These are phyloP conservation scores for Condylostoma magnum DNA, from an alignment of 169 alveolate species.

Conservation along the genomic window DNA sequence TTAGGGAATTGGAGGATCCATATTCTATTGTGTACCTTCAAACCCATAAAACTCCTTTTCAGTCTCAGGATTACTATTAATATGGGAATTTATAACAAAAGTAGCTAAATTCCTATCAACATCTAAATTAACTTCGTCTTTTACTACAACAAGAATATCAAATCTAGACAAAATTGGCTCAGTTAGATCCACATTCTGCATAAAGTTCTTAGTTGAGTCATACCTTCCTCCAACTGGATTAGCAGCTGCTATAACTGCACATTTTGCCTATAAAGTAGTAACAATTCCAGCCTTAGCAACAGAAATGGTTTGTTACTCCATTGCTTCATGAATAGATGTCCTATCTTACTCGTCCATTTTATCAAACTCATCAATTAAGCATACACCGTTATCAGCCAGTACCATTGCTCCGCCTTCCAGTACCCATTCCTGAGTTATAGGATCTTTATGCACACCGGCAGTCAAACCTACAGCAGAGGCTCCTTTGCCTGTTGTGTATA, in stretches of 20 bases:
- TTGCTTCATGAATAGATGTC: conserved; percentile 99
- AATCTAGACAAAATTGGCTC: conserved; percentile 99
- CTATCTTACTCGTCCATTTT: conserved; percentile 99
- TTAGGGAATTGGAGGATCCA: conserved; percentile 79
- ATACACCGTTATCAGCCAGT: conserved; percentile 99
- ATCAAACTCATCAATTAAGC: conserved; percentile 99
- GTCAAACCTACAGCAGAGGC: conserved; percentile 99
- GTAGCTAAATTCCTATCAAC: conserved; percentile 95
- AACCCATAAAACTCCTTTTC: not conserved
- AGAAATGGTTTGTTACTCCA: conserved; percentile 99
- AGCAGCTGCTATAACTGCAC: conserved; percentile 99
- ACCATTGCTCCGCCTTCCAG: conserved; percentile 99
- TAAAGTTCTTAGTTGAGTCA: conserved; percentile 95
- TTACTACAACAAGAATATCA: conserved; percentile 96
- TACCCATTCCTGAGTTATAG: conserved; percentile 96
- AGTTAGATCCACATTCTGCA: conserved; percentile 98
- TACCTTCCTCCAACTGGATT: conserved; percentile 96
- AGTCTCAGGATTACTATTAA: conserved; percentile 90
- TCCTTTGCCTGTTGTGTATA: conserved; percentile 97
- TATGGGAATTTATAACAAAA: conserved; percentile 96
- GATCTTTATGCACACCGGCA: conserved; percentile 95
- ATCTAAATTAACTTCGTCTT: conserved; percentile 95
- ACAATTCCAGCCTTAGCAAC: conserved; percentile 99
- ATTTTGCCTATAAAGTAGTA: conserved; percentile 96
- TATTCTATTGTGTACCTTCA: conserved; percentile 22